Base-by-base conservation (phyloP, 768 basidiomycete species). In the Tylopilus plumbeoviolaceoides region DNA sequence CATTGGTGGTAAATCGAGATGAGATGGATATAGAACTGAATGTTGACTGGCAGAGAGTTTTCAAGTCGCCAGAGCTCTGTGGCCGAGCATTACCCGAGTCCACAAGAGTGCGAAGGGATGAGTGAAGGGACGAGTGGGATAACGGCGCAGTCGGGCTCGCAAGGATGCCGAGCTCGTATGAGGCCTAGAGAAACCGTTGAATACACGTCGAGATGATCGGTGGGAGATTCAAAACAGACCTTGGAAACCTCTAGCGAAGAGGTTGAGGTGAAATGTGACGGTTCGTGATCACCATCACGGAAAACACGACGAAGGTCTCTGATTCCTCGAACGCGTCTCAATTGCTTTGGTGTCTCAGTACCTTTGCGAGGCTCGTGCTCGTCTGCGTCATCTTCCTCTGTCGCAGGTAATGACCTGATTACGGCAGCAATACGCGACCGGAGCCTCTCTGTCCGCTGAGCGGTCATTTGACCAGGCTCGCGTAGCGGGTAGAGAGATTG, bases 371-470 rank as follows among this genome's bases (percentile, higher is more conserved):
- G 51, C 10, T 55, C 44, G 36, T 55, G 14, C 25, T 58, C 31
- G 18, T 57, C 52, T 15, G 28, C 15, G 36, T 59, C 53, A 6
- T 35, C 35, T 11, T 36, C 40, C 23, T 61, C 56, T 15, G 67
- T 68, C 14, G 65, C 67, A 21, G 67, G 67, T 43, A 68, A 52
- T 23, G 67, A 59, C 51, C 39, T 48, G 52, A 70, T 48, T 28
- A 68, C 47, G 48, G 54, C 55, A 36, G 64, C 64, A 7, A 54
- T 70, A 47, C 67, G 64, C 36, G 57, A 44, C 39, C 67, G 69
- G 48, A 68, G 69, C 20, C 55, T 57, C 41, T 48, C 56, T 25
- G 38, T 61, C 44, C 61, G 67, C 35, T 55, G 36, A 45, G 58
- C 55, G 20, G 57, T 70, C 53, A 62, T 53, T 51, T 66, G 57